Evolutionary conservation across 805 yeast genomes (phyloP).

Genomic region (Yarrowia deformans): DNA sequence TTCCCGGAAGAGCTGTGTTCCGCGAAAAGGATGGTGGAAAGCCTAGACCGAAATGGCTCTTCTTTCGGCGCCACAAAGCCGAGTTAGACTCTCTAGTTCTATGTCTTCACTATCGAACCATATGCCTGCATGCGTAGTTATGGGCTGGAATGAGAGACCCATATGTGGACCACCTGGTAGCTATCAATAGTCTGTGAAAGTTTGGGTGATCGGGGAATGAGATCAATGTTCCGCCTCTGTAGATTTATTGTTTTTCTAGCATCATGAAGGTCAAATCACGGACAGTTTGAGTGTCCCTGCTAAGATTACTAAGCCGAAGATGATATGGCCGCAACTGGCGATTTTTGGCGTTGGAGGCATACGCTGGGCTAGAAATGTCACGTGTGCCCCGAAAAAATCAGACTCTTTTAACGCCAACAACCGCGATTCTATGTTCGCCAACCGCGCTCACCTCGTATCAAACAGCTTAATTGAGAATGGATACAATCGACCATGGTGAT

Average conservation of each 20-base stretch:
- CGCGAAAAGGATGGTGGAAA: not conserved
- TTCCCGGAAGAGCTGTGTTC: not conserved
- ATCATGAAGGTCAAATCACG: no score
- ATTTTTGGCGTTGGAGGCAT: not conserved
- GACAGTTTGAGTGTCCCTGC: no score
- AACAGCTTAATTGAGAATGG: no score
- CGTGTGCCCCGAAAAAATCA: not conserved
- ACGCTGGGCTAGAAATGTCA: not conserved
- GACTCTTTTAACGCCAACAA: no score
- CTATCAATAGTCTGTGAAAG: no score
- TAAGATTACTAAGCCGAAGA: not conserved
- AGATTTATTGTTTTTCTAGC: not conserved
- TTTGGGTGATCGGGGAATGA: not conserved
- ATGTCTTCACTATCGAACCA: no score
- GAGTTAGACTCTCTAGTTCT: no score
- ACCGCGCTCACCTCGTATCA: no score
- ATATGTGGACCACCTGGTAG: not conserved
- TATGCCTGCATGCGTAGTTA: not conserved
- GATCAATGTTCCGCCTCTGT: not conserved
- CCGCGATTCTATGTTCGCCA: no score
- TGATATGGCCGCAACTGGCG: slow-evolving; percentile 7
- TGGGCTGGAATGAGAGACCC: not conserved
- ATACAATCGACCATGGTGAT: no score
- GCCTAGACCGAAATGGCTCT: no score
- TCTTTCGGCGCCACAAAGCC: no score